These are phyloP conservation scores for Calonectria naviculata DNA, from an alignment of 2,329 filamentous ascomycete genomes.

Conservation along the genomic window DNA sequence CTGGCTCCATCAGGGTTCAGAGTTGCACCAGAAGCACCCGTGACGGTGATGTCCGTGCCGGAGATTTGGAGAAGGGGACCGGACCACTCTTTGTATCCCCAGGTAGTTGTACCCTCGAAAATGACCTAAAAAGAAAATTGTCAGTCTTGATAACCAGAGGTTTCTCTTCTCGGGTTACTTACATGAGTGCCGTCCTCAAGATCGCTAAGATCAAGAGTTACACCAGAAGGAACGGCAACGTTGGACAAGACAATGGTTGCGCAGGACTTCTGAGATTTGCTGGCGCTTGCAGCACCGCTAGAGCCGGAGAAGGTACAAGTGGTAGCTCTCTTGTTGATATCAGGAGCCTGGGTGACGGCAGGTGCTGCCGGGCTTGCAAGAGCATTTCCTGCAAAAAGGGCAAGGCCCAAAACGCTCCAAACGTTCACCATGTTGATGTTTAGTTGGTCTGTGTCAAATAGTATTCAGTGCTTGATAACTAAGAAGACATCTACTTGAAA, in stretches of 20 bases:
- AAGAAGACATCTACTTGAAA: neutral
- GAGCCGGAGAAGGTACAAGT: slow-evolving; percentile 36
- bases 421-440: neutral
- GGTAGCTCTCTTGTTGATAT: slow-evolving; percentile 29
- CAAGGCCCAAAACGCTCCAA: neutral
- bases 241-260: slow-evolving; percentile 30
- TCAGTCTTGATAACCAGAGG: fast-evolving
- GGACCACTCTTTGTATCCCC: slow-evolving; percentile 39
- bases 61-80: slow-evolving; percentile 33
- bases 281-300: slow-evolving; percentile 28
- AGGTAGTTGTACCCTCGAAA: slow-evolving; percentile 37
- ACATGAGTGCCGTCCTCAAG: slow-evolving; percentile 33
- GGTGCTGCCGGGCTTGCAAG: slow-evolving; percentile 17
- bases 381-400: neutral
- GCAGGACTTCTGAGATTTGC: slow-evolving; percentile 26
- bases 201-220: slow-evolving; percentile 34
- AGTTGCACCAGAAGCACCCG: slow-evolving; percentile 32
- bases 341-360: slow-evolving; percentile 9
- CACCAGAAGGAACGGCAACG: slow-evolving; percentile 30
- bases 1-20: slow-evolving; percentile 33
- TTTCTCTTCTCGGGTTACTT: neutral
- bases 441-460: neutral
- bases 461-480: neutral
- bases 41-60: slow-evolving; percentile 35
- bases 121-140: slow-evolving; percentile 21